Evolutionary conservation across 106 monocot genomes (phyloP).

Genomic region (Ottelia alismoides): DNA sequence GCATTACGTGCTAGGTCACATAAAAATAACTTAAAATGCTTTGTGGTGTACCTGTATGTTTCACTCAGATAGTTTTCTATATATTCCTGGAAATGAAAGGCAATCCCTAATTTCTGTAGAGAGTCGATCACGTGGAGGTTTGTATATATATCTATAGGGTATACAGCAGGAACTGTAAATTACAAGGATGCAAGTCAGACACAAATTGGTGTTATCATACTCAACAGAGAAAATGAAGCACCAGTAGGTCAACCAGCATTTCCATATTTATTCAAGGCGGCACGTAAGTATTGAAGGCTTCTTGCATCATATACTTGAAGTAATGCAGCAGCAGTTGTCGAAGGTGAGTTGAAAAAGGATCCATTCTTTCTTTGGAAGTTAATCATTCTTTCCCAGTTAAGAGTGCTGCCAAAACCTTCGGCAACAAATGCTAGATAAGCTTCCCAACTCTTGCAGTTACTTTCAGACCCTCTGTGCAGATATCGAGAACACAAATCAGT

Average conservation of each 20-base stretch:
- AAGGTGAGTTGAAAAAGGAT: slow-evolving; percentile 83
- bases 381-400: slow-evolving; percentile 44
- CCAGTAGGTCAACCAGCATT: slow-evolving; percentile 37
- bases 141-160: slow-evolving; percentile 40
- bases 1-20: background rate
- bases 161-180: slow-evolving; percentile 54
- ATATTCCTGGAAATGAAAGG: slow-evolving; percentile 38
- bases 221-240: background rate
- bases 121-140: slow-evolving; percentile 47
- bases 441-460: slow-evolving; percentile 33
- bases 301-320: slow-evolving; percentile 30
- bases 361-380: slow-evolving; percentile 80
- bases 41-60: slow-evolving; percentile 40
- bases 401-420: slow-evolving; percentile 53
- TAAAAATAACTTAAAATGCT: background rate
- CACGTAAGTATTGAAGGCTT: slow-evolving; percentile 43
- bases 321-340: slow-evolving; percentile 68
- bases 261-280: slow-evolving; percentile 36
- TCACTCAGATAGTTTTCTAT: slow-evolving; percentile 58
- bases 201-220: background rate
- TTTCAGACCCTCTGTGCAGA: slow-evolving; percentile 16
- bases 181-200: background rate
- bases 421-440: slow-evolving; percentile 66
- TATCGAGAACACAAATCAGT: background rate
- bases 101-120: slow-evolving; percentile 64